Evolutionary conservation across 2,329 filamentous ascomycete species (phyloP), one percentile per base, ranked within the genome.

Genomic region (Epicoccum nigrum): DNA sequence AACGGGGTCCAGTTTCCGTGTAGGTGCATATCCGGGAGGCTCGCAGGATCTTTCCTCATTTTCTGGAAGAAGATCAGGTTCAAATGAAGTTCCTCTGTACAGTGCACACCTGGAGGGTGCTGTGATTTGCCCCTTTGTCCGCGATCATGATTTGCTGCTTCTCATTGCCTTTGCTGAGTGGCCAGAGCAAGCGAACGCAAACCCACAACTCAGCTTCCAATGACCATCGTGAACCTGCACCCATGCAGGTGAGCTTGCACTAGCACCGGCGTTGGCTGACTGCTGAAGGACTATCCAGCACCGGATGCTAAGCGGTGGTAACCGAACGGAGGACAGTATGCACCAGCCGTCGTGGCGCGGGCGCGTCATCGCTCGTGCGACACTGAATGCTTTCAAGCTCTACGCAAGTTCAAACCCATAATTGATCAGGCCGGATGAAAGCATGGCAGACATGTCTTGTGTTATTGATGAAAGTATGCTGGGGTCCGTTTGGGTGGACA

Each of bases 361-460:
- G 17, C 32, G 39, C 27, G 48, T 45, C 50, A 40, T 53, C 33
- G 15, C 47, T 53, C 37, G 54, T 62, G 56, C 51, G 51, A 58
- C 49, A 27, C 42, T 51, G 43, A 49, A 39, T 54, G 54, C 57
- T 54, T 55, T 51, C 41, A 45, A 45, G 37, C 30, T 25, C 34
- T 45, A 46, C 46, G 37, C 46, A 40, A 6, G 31, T n/a, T 31
- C n/a, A n/a, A 20, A n/a, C 8, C 6, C 17, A 9, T n/a, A 5
- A 11, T 8, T 16, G 11, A 39, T 47, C 39, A 45, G 23, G n/a
- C 59, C 52, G 54, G 47, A 51, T 59, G 53, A 55, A 63, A 51
- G 55, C 55, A 50, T 56, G 48, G 50, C 42, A 55, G 31, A 58
- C 52, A 52, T 49, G 58, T 20, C 9, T 23, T 25, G 23, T 6